Percentiles rank a stretch among this genome's conserved stretches.
Conservation (phyloP, 2,329 filamentous ascomycete genomes). For the Aspergillus brasiliensis region DNA sequence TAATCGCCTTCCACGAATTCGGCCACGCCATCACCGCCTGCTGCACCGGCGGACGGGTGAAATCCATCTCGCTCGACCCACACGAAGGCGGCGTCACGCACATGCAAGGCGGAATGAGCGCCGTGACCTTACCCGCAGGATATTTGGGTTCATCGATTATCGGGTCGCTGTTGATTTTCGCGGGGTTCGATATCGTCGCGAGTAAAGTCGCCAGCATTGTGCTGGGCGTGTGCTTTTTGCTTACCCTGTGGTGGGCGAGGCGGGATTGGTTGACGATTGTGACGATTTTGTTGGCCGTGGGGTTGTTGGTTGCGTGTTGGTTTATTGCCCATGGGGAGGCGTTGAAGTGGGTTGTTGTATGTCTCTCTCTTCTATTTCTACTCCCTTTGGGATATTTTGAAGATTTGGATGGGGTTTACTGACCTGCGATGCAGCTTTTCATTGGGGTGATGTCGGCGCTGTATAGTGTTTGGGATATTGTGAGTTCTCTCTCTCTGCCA, state of each 20-base stretch:
- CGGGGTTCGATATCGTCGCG: constrained; percentile 78
- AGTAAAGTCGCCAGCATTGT: constrained; percentile 77
- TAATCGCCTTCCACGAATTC: constrained; percentile 81
- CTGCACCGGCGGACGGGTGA: constrained; percentile 71
- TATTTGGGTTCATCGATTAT: constrained; percentile 78
- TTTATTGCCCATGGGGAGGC: constrained; percentile 77
- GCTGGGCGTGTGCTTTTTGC: constrained; percentile 70
- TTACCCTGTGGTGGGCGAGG: constrained; percentile 82
- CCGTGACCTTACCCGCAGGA: constrained; percentile 73
- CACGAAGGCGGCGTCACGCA: constrained; percentile 77
- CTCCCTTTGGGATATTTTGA: no score
- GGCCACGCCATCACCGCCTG: constrained; percentile 73
- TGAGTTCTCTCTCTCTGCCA: constrained; percentile 34
- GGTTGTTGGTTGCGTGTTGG: constrained; percentile 72
- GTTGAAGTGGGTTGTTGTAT: constrained; percentile 68
- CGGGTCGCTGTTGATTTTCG: constrained; percentile 75
- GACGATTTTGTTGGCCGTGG: constrained; percentile 70
- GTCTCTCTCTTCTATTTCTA: constrained; percentile 29
- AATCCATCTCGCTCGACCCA: constrained; percentile 73
- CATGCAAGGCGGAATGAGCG: constrained; percentile 71
- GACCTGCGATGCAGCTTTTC: constrained; percentile 57
- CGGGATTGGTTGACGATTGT: constrained; percentile 75
- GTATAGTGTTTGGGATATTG: constrained; percentile 82
- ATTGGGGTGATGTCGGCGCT: constrained; percentile 81
- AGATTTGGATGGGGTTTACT: constrained; percentile 5